These are phyloP conservation scores for Pythium monospermum DNA, from an alignment of 352 stramenopile genomes.

Conservation along the genomic window DNA sequence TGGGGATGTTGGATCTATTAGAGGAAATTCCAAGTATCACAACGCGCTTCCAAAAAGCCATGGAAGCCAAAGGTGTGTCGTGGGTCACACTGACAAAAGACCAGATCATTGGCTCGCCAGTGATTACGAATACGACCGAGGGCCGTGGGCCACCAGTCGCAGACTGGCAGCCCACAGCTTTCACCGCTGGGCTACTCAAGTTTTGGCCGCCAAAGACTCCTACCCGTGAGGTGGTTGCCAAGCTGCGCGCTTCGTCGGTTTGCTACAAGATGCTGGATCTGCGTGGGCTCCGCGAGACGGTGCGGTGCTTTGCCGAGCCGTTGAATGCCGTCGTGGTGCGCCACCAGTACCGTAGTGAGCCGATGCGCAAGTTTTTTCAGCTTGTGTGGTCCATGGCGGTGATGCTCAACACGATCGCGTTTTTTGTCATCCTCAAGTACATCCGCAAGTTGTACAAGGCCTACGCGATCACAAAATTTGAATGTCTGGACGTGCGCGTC, in stretches of 20 bases:
- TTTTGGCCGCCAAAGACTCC: slow-evolving; percentile 44
- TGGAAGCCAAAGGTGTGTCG: slow-evolving; percentile 14
- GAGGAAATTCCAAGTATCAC: slow-evolving; percentile 16
- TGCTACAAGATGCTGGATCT: slow-evolving; percentile 40
- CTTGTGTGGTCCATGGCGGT: slow-evolving; percentile 32
- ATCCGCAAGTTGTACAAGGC: slow-evolving; percentile 32
- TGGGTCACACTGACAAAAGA: slow-evolving; percentile 12
- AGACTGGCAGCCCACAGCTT: slow-evolving; percentile 24
- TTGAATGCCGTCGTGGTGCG: slow-evolving; percentile 18
- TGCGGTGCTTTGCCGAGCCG: slow-evolving; percentile 33
- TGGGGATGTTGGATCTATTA: slow-evolving; percentile 23
- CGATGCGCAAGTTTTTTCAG: slow-evolving; percentile 40
- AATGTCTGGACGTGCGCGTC: slow-evolving; percentile 30
- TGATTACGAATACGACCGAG: slow-evolving; percentile 24
- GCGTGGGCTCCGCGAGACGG: slow-evolving; percentile 22
- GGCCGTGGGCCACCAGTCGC: slow-evolving; percentile 18
- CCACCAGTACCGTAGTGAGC: slow-evolving; percentile 17
- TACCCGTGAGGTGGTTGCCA: slow-evolving; percentile 13
- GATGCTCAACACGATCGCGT: slow-evolving; percentile 46
- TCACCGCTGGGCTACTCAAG: slow-evolving; percentile 31
- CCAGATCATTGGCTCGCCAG: slow-evolving; percentile 24
- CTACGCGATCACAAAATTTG: slow-evolving; percentile 28
- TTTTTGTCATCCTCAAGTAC: slow-evolving; percentile 40
- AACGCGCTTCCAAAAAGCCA: slow-evolving; percentile 16
- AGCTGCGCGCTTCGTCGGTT: slow-evolving; percentile 24